phyloP scores from a whole-genome alignment of 140 eudicot genomes.

The Stevia rebaudiana region DNA sequence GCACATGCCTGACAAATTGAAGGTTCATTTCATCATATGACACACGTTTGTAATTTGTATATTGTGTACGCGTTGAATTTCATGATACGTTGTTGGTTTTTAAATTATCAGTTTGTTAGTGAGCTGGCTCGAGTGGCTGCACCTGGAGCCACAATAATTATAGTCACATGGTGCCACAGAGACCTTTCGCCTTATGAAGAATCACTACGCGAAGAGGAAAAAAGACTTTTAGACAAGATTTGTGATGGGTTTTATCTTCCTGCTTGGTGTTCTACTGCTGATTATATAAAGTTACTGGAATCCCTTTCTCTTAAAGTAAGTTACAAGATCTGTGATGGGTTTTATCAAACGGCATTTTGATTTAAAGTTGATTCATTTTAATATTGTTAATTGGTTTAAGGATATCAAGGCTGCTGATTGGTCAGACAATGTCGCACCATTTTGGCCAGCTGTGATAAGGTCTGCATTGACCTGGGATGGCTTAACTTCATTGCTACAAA shows the following conservation, averaged over 20 bases:
- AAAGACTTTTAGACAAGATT: constrained; percentile 54
- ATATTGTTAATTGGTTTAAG: neutral
- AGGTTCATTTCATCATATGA: constrained; percentile 37
- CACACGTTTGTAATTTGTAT: neutral
- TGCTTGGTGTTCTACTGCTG: constrained; percentile 87
- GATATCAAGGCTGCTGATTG: constrained; percentile 84
- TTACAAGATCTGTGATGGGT: neutral
- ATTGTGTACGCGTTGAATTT: neutral
- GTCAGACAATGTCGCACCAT: constrained; percentile 78
- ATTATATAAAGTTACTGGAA: constrained; percentile 61
- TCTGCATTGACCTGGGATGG: constrained; percentile 68
- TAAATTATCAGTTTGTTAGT: constrained; percentile 56
- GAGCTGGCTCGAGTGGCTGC: constrained; percentile 97
- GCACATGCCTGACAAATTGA: constrained; percentile 91
- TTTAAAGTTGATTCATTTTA: neutral
- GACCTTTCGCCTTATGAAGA: constrained; percentile 69
- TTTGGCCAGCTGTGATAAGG: constrained; percentile 87
- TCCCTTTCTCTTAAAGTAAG: constrained; percentile 77
- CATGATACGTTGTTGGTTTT: constrained; percentile 11
- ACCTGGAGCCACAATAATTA: constrained; percentile 86
- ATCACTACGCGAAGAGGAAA: constrained; percentile 61
- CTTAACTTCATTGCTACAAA: constrained; percentile 46
- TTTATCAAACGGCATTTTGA: neutral
- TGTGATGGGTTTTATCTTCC: constrained; percentile 83
- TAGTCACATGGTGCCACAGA: constrained; percentile 98